A percentile compares a stretch with the other conserved stretches of the same genome.
These are phyloP conservation scores for Graphium sp. DNA, from an alignment of 2,329 filamentous ascomycete species.

Conservation along the genomic window DNA sequence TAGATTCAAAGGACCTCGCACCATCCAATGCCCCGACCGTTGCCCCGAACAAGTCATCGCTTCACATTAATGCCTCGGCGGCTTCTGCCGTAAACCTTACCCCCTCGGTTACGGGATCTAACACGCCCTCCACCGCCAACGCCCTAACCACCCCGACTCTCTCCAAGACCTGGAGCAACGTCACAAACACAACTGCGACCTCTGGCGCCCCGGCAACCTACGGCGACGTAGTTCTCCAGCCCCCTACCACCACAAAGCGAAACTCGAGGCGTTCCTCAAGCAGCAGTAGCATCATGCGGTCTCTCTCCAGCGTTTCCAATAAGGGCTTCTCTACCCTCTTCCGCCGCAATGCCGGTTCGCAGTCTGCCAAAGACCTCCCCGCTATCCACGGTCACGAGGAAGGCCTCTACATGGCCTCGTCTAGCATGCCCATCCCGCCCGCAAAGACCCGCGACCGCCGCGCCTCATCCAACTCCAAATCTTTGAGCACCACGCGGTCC, in stretches of 20 bases:
- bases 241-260: conserved; percentile 1
- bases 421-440: too few species aligned
- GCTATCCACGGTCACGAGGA: too few species aligned
- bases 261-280: conserved; percentile 1
- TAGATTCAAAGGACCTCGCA: background rate
- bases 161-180: too few species aligned
- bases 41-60: conserved; percentile 1
- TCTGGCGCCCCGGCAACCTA: background rate
- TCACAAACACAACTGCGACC: too few species aligned
- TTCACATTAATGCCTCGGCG: background rate
- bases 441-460: too few species aligned
- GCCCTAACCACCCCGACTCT: too few species aligned
- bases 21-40: conserved; percentile 1
- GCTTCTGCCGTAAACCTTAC: background rate
- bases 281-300: background rate
- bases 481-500: conserved; percentile 26
- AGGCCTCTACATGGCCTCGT: too few species aligned
- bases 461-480: too few species aligned
- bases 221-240: background rate
- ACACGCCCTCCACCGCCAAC: too few species aligned
- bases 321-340: conserved; percentile 4
- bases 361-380: too few species aligned
- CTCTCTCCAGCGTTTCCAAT: too few species aligned
- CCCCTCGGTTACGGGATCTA: too few species aligned
- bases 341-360: conserved; percentile 1